phyloP scores from a whole-genome alignment of 2,329 filamentous ascomycete species.

The Colletotrichum sp. region DNA sequence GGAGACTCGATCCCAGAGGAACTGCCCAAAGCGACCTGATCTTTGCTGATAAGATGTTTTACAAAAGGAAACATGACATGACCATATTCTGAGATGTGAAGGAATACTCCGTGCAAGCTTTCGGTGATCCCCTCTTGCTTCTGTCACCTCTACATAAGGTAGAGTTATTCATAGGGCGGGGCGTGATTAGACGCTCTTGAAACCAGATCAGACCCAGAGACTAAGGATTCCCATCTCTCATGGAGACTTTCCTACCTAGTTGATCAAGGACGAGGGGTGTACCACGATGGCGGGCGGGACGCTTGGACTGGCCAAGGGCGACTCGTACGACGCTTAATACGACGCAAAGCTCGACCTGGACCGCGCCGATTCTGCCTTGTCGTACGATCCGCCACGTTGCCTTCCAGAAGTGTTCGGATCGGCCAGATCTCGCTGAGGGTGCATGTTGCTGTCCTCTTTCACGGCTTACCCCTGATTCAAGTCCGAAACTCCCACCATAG shows the following conservation, averaged over 20 bases:
- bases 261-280: background rate
- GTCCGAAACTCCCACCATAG: background rate
- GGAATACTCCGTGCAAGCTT: background rate
- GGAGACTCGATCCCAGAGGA: background rate
- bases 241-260: background rate
- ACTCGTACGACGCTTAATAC: background rate
- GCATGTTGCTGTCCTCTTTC: background rate
- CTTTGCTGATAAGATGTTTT: too few species aligned
- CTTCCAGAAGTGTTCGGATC: background rate
- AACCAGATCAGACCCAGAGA: background rate
- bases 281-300: background rate
- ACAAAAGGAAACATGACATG: background rate
- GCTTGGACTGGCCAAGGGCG: background rate
- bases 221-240: background rate
- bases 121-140: background rate
- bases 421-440: background rate
- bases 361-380: background rate
- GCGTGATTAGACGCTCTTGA: background rate
- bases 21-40: background rate
- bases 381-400: background rate
- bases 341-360: background rate
- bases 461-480: background rate
- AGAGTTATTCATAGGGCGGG: background rate
- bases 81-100: background rate
- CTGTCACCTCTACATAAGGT: background rate